Evolutionary conservation across 129 eudicot species (phyloP), one percentile per base, ranked within the genome.

Genomic region (Artemisia tridentata): DNA sequence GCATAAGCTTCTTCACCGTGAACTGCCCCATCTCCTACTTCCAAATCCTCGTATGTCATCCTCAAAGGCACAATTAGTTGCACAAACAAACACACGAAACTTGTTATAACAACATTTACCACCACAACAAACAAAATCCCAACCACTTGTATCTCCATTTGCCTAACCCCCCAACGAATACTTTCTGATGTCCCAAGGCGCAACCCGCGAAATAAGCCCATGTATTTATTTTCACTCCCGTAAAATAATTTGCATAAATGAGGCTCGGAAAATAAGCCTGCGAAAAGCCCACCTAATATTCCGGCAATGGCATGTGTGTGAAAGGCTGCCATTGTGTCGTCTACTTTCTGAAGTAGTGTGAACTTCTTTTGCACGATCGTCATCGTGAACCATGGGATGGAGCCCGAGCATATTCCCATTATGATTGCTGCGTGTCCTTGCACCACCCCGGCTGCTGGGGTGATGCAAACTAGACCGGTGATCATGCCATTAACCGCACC

Each of bases 1-100:
- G 96, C 88, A 72, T 88, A 88, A 17, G 91, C 96, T 63, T 83
- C 91, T 65, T 88, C 96, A 10, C 96, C 96, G 72, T 88, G 96
- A 16, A 89, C 91, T 15, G 88, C 91, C 50, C 76, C 86, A 38
- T 88, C 96, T 12, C 96, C 96, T 1, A 88, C 67, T 69, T 83
- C 96, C 89, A 88, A 71, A 48, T 88, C 87, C 56, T 85, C 87
- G 19, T 81, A 84, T 0, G 85, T 65, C 89, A 88, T 81, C 73
- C 96, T 85, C 64, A 88, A 72, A 5, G 96, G 96, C 63, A 88
- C 90, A n/a, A 88, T 38, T 21, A 85, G 43, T 34, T 41, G 76
- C 47, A 88, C 83, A 29, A 85, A 20, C 4, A 88, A 72, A 41
- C 91, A 88, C 53, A 88, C 72, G 17, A 88, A 72, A 63, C 91